These are phyloP conservation scores for Cladobotryum protrusum DNA, from an alignment of 2,329 filamentous ascomycete species.

Conservation along the genomic window DNA sequence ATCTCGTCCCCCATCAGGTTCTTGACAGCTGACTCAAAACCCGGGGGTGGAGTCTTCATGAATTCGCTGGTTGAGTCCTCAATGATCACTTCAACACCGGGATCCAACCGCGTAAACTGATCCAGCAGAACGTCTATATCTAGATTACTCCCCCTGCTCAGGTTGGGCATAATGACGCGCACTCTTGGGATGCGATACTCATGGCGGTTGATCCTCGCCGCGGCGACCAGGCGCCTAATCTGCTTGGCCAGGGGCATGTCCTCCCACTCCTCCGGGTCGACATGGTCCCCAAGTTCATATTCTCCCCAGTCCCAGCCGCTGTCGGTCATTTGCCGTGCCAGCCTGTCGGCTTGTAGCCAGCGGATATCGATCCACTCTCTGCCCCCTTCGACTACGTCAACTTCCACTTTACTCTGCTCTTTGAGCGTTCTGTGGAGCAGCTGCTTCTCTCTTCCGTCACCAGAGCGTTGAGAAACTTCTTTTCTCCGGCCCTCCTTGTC, in stretches of 20 bases:
- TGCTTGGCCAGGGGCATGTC: constrained; percentile 28
- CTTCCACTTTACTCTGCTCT: constrained; percentile 28
- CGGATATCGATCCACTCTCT: constrained; percentile 29
- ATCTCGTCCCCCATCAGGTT: constrained; percentile 27
- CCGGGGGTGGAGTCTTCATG: constrained; percentile 17
- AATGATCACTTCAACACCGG: constrained; percentile 27
- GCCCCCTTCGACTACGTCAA: constrained; percentile 31
- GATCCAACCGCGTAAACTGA: constrained; percentile 24
- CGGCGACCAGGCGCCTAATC: constrained; percentile 28
- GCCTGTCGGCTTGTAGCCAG: constrained; percentile 24
- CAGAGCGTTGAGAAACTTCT: constrained; percentile 18
- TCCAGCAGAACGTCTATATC: constrained; percentile 29
- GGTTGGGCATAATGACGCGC: constrained; percentile 29
- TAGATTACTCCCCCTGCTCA: constrained; percentile 21
- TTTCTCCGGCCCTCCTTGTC: constrained; percentile 19
- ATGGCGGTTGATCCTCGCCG: constrained; percentile 30
- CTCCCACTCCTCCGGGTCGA: constrained; percentile 29
- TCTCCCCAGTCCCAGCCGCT: constrained; percentile 38
- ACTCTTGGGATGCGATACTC: constrained; percentile 32
- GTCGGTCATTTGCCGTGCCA: constrained; percentile 35
- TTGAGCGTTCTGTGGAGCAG: constrained; percentile 26
- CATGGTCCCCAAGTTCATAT: constrained; percentile 23
- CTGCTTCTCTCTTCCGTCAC: constrained; percentile 21
- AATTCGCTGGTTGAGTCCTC: constrained; percentile 25
- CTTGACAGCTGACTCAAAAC: constrained; percentile 21